phyloP scores from a whole-genome alignment of 2,329 filamentous ascomycete species.

The Dactylellina drechsleri region DNA sequence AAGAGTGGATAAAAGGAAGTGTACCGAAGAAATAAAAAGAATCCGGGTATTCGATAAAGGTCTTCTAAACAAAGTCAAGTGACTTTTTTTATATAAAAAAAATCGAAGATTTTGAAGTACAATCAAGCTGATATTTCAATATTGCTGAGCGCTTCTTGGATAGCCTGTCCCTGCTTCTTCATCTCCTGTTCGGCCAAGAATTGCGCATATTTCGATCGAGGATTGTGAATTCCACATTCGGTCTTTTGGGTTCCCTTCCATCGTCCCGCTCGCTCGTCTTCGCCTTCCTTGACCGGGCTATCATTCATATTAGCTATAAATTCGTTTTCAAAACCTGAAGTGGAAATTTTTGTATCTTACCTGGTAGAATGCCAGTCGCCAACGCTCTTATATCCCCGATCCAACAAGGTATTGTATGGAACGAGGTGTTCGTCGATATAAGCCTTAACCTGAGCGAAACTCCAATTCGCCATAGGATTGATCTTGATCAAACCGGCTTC shows the following conservation, averaged over 20 bases:
- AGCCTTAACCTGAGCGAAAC: constrained; percentile 84
- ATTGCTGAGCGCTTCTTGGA: constrained; percentile 63
- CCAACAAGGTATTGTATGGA: constrained; percentile 90
- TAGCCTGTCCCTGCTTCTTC: constrained; percentile 71
- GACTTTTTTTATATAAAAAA: background rate
- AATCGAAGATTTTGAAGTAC: background rate
- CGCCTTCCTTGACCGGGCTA: constrained; percentile 82
- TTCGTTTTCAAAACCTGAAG: background rate
- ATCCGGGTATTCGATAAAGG: constrained; percentile 23
- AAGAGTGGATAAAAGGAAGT: background rate
- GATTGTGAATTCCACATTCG: constrained; percentile 99
- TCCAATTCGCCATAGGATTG: constrained; percentile 96
- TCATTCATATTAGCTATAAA: constrained; percentile 42
- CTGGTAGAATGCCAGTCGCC: constrained; percentile 97
- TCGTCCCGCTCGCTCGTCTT: constrained; percentile 93
- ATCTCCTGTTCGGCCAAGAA: constrained; percentile 79
- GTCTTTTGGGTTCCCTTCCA: constrained; percentile 98
- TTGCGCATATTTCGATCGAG: constrained; percentile 89
- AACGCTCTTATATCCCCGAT: constrained; percentile 95
- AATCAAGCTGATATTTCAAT: constrained; percentile 55
- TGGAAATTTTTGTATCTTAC: constrained; percentile 51
- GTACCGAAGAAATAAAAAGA: background rate
- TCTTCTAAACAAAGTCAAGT: background rate
- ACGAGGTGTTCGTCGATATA: constrained; percentile 89
- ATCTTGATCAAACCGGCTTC: constrained; percentile 94